These are phyloP conservation scores for Leptographium procerum DNA, from an alignment of 2,329 filamentous ascomycete species.

Conservation along the genomic window DNA sequence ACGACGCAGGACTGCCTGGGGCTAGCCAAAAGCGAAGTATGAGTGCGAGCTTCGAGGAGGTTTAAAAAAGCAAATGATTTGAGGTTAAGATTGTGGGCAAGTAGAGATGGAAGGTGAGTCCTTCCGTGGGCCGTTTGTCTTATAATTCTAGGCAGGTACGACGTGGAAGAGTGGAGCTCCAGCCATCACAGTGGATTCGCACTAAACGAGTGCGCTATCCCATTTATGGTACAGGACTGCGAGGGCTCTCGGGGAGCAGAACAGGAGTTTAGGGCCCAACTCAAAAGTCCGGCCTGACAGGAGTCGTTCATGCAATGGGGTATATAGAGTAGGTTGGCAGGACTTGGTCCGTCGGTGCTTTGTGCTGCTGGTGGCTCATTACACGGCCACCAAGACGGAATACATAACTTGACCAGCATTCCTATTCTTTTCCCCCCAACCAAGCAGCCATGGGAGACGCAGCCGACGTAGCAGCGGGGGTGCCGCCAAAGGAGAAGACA, in stretches of 20 bases:
- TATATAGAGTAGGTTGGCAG: no score
- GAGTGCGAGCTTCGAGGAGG: no score
- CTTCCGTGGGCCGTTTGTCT: neutral
- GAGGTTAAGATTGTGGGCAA: no score
- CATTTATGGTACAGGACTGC: neutral
- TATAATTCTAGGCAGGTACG: neutral
- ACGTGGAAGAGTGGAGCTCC: neutral
- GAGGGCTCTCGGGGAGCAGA: neutral
- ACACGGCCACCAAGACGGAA: no score
- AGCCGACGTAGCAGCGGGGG: no score
- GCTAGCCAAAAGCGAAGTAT: no score
- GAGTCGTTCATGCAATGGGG: no score
- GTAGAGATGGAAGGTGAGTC: neutral
- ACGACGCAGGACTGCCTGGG: no score
- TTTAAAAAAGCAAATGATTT: no score
- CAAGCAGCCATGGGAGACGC: neutral
- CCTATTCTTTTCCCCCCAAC: no score
- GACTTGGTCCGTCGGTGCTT: neutral
- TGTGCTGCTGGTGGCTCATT: no score
- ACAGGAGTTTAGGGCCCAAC: neutral
- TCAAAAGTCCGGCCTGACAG: neutral
- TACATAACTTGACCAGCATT: no score
- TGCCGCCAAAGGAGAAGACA: slow-evolving; percentile 22
- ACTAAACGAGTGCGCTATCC: neutral
- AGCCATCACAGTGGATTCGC: neutral